phyloP scores from a whole-genome alignment of 441 rosid species.

The Pelargonium cotyledonis region DNA sequence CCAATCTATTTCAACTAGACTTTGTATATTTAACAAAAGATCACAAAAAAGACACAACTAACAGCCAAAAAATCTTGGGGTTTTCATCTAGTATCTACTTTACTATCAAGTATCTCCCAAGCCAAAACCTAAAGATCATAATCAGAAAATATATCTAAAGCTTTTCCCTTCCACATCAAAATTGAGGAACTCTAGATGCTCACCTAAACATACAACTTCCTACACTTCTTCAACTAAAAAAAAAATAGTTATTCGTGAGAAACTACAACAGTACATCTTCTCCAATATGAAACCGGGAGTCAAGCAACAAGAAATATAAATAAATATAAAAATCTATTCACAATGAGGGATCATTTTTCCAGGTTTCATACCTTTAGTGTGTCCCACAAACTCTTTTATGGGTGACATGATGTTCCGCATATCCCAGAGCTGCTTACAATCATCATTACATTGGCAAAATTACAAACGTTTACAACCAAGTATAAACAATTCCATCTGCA shows the following conservation, averaged over 20 bases:
- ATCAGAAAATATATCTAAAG: too few relatives aligned
- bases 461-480: background rate
- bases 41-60: too few relatives aligned
- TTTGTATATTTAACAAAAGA: too few relatives aligned
- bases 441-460: constrained; percentile 12
- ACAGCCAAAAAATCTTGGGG: too few relatives aligned
- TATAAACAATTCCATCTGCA: constrained; percentile 15
- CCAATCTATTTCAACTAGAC: too few relatives aligned
- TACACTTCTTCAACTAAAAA: background rate
- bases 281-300: background rate
- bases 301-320: constrained; percentile 7
- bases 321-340: constrained; percentile 1
- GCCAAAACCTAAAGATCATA: too few relatives aligned
- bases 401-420: constrained; percentile 90
- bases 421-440: constrained; percentile 84
- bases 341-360: background rate
- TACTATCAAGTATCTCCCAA: too few relatives aligned
- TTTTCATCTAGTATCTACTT: too few relatives aligned
- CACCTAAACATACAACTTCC: too few relatives aligned
- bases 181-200: too few relatives aligned
- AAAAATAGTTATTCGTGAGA: background rate
- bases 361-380: constrained; percentile 62
- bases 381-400: constrained; percentile 80
- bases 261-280: background rate
- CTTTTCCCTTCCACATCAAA: too few relatives aligned